Evolutionary conservation across 306 rosid species (phyloP), one percentile per base, ranked within the genome.

Genomic region (Mucuna pruriens): DNA sequence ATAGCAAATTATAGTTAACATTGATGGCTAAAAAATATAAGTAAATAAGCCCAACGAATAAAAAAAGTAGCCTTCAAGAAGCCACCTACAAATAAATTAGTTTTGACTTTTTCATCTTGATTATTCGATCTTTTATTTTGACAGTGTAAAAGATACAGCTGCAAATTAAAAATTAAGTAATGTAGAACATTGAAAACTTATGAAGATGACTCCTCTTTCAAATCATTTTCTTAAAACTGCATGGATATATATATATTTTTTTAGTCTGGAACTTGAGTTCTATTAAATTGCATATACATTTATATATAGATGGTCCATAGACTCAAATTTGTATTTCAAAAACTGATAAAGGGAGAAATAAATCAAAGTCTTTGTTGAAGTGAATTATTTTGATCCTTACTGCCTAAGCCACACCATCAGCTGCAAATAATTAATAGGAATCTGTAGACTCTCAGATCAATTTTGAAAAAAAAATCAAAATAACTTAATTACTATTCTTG

Each of bases 31-130:
- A 15, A 46, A 61, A 25, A 29, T 44, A 29, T 48, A 29, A 46
- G 4, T 31, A 17, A 61, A 22, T 49, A 31, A 33, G 4, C 16
- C 67, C 25, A 12, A 55, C 6, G 6, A 36, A 36, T 54, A 20
- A 39, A 57, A 54, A 2, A 73, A 73, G 5, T 17, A 36, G 20
- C 22, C 15, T 20, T 6, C 51, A 9, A 57, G 79, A 40, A 75
- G 13, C 29, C 54, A n/a, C 60, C 26, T 1, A 23, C 29, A 39
- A 57, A 48, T 48, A 48, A 48, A 39, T 22, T 75, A 58, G 58
- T 75, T 60, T 60, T 44, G 71, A 39, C 44, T 16, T n/a, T 22
- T 57, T 74, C 67, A 22, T 71, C 12, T 49, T 74, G 9, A 25
- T 22, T 38, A 54, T 54, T 7, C 15, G 4, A 4, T 15, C 40